These are phyloP conservation scores for Phytophthora rubi DNA, from an alignment of 352 stramenopile genomes.

Conservation along the genomic window DNA sequence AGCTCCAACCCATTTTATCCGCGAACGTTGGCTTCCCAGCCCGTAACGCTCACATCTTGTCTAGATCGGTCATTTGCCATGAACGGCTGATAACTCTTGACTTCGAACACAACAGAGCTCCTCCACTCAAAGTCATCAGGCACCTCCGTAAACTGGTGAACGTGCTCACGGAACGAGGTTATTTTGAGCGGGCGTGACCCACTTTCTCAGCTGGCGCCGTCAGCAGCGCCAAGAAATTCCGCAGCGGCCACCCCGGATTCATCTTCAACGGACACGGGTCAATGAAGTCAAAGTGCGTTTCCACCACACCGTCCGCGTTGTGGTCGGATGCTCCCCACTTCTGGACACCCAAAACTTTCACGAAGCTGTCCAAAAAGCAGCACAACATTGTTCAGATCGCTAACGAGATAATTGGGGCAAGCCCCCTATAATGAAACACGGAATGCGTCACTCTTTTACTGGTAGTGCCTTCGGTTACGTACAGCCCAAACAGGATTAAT, in stretches of 20 bases:
- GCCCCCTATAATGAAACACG: too few relatives aligned
- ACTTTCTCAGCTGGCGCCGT: slow-evolving; percentile 43
- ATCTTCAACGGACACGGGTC: slow-evolving; percentile 80
- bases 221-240: slow-evolving; percentile 85
- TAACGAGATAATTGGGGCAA: too few relatives aligned
- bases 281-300: slow-evolving; percentile 87
- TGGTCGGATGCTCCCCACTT: slow-evolving; percentile 34
- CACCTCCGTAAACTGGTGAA: slow-evolving; percentile 54
- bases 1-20: slow-evolving; percentile 82
- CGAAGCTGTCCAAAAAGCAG: not conserved
- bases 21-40: slow-evolving; percentile 80
- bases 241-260: slow-evolving; percentile 89
- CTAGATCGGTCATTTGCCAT: slow-evolving; percentile 37
- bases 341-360: slow-evolving; percentile 42
- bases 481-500: too few relatives aligned
- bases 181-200: slow-evolving; percentile 45
- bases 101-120: slow-evolving; percentile 64
- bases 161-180: slow-evolving; percentile 76
- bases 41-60: slow-evolving; percentile 50
- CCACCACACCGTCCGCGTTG: slow-evolving; percentile 11
- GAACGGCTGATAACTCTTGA: slow-evolving; percentile 46
- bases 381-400: too few relatives aligned
- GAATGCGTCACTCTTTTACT: too few relatives aligned
- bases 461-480: too few relatives aligned
- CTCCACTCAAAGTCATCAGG: slow-evolving; percentile 58